These are phyloP conservation scores for Cyanidioschyzon merolae DNA, from an alignment of 23 red algal genomes.

Conservation along the genomic window DNA sequence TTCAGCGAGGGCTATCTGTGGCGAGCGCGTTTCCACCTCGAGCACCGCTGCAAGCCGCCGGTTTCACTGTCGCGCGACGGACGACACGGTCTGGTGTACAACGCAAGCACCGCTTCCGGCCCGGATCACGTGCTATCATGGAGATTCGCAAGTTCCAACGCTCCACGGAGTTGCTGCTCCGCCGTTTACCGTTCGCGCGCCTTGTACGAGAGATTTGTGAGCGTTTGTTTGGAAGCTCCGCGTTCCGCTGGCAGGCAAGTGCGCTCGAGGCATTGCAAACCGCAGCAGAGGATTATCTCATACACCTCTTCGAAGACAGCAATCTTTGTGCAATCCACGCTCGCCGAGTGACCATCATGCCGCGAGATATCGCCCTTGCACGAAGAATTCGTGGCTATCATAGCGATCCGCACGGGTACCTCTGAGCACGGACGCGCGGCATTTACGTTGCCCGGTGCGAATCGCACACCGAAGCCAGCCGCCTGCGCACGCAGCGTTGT, in stretches of 20 bases:
- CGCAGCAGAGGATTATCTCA: slow-evolving; percentile 67
- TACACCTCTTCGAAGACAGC: slow-evolving; percentile 74
- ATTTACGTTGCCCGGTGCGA: not conserved
- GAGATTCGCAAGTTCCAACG: slow-evolving; percentile 95
- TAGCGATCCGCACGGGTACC: slow-evolving; percentile 53
- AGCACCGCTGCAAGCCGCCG: not conserved
- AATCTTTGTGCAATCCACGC: slow-evolving; percentile 92
- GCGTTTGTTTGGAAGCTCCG: slow-evolving; percentile 38
- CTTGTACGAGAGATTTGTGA: slow-evolving; percentile 55
- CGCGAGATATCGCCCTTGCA: slow-evolving; percentile 69
- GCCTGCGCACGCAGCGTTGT: not conserved
- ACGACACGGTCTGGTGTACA: not conserved
- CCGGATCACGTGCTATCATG: slow-evolving; percentile 73
- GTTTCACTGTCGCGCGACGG: not conserved
- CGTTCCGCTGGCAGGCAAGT: slow-evolving; percentile 62
- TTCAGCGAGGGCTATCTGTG: not conserved
- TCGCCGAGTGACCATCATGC: slow-evolving; percentile 86
- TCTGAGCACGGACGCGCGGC: too few relatives aligned
- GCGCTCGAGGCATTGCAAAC: slow-evolving; percentile 80
- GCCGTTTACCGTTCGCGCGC: slow-evolving; percentile 76
- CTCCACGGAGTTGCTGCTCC: slow-evolving; percentile 68
- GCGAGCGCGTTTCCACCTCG: not conserved
- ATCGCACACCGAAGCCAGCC: not conserved
- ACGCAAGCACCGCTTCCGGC: slow-evolving; percentile 48
- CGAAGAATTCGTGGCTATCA: slow-evolving; percentile 72